Conservation (phyloP, 306 rosid species). For the Delonix regia region DNA sequence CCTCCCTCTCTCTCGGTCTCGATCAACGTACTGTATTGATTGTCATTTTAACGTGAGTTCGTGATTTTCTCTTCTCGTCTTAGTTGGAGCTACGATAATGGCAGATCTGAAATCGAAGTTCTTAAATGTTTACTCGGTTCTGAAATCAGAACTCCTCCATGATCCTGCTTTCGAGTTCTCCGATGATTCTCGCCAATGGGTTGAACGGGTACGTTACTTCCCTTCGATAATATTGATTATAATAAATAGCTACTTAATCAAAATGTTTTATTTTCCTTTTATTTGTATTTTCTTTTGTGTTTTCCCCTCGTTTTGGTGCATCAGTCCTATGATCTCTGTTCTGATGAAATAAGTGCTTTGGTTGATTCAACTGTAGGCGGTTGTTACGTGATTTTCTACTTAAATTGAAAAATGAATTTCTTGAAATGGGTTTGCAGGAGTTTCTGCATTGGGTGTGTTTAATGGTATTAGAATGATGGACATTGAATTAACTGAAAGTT, state of each 20-base stretch:
- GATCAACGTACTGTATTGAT: too few relatives aligned
- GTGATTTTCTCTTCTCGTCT: neutral
- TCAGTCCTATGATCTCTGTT: neutral
- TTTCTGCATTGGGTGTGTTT: neutral
- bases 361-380: neutral
- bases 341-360: neutral
- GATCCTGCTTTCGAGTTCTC: slow-evolving; percentile 79
- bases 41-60: neutral
- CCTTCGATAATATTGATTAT: neutral
- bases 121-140: slow-evolving; percentile 62
- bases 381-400: neutral
- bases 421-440: neutral
- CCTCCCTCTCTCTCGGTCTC: too few relatives aligned
- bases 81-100: slow-evolving; percentile 39
- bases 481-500: neutral
- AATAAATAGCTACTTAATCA: too few relatives aligned
- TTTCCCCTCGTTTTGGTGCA: neutral
- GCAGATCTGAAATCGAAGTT: slow-evolving; percentile 77
- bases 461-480: neutral
- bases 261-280: neutral
- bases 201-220: slow-evolving; percentile 54
- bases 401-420: neutral
- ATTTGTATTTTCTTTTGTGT: neutral
- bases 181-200: slow-evolving; percentile 74
- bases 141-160: slow-evolving; percentile 70